A percentile compares a stretch with the other conserved stretches of the same genome.
phyloP scores from a whole-genome alignment of 2,329 filamentous ascomycete genomes.

The Botryosphaeria dothidea region DNA sequence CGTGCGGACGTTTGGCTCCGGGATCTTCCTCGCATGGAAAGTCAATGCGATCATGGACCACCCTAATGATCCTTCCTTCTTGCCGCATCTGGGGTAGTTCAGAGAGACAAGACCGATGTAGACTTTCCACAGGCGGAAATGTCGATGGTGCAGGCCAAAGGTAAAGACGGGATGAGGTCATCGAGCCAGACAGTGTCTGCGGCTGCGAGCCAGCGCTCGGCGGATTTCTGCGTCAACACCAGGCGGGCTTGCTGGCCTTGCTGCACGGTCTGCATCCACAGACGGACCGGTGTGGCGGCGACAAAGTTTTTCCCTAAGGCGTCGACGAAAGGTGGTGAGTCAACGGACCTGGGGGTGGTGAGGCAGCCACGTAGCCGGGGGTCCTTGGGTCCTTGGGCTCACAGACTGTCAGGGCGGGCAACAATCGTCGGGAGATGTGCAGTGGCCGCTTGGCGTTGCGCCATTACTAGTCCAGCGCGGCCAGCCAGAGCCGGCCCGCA shows the following conservation, averaged over 20 bases:
- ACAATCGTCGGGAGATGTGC: conserved; percentile 17
- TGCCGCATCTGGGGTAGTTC: conserved; percentile 2
- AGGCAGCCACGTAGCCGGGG: conserved; percentile 12
- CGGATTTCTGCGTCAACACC: not conserved
- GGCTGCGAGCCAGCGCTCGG: not conserved
- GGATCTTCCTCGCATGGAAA: conserved; percentile 7
- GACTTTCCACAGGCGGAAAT: not conserved
- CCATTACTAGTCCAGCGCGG: not conserved
- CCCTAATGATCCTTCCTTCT: conserved; percentile 6
- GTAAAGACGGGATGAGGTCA: conserved; percentile 6
- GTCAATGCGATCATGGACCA: conserved; percentile 10
- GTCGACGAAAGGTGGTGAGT: not conserved
- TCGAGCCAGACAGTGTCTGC: not conserved
- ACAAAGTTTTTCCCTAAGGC: not conserved
- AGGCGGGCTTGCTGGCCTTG: not conserved
- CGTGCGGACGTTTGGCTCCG: not conserved
- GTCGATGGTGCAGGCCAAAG: not conserved
- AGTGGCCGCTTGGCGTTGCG: conserved; percentile 3
- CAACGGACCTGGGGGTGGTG: not conserved
- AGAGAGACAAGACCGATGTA: not conserved
- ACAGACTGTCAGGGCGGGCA: conserved; percentile 15
- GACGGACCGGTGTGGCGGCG: conserved; percentile 1
- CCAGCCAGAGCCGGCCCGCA: not conserved
- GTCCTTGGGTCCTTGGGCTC: not conserved
- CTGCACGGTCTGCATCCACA: not conserved